phyloP scores from a whole-genome alignment of 2,329 filamentous ascomycete genomes.

The Amphichorda felina region DNA sequence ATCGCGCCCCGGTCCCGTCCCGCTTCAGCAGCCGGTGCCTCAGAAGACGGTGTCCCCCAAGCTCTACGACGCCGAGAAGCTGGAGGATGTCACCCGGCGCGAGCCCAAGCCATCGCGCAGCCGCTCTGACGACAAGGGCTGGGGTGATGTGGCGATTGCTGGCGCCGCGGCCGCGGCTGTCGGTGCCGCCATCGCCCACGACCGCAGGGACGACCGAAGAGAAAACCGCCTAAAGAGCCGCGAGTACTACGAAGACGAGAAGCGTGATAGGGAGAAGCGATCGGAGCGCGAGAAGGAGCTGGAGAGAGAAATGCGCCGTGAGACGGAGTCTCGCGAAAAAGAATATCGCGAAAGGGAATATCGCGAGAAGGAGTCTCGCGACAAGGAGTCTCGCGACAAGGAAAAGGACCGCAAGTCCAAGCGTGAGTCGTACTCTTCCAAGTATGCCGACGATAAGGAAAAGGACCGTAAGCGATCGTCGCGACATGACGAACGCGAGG shows the following conservation, averaged over 20 bases:
- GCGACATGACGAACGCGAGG: constrained; percentile 17
- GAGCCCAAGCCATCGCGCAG: constrained; percentile 13
- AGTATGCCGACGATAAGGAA: constrained; percentile 11
- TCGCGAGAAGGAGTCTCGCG: constrained; percentile 8
- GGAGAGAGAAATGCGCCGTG: constrained; percentile 2
- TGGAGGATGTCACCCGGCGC: constrained; percentile 22
- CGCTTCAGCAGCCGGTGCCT: constrained; percentile 79
- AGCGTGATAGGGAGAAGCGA: constrained; percentile 4
- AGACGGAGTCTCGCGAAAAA: constrained; percentile 8
- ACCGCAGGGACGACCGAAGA: constrained; percentile 10
- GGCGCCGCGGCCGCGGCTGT: constrained; percentile 34
- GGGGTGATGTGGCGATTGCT: constrained; percentile 35
- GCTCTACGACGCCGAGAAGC: constrained; percentile 45
- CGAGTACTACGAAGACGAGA: constrained; percentile 4
- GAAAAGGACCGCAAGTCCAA: not conserved
- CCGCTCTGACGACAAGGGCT: constrained; percentile 23
- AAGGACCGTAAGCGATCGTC: constrained; percentile 14
- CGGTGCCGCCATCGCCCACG: constrained; percentile 5
- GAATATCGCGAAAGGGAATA: constrained; percentile 2
- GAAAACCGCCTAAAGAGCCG: constrained; percentile 7
- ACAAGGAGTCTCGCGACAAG: not conserved
- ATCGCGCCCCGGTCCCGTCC: constrained; percentile 45
- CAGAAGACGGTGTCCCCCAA: constrained; percentile 58
- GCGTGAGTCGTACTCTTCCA: constrained; percentile 14
- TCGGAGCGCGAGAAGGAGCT: constrained; percentile 7